Base-by-base conservation (phyloP, 1,139 yeast genomes). In the Suhomyces bribrorum region DNA sequence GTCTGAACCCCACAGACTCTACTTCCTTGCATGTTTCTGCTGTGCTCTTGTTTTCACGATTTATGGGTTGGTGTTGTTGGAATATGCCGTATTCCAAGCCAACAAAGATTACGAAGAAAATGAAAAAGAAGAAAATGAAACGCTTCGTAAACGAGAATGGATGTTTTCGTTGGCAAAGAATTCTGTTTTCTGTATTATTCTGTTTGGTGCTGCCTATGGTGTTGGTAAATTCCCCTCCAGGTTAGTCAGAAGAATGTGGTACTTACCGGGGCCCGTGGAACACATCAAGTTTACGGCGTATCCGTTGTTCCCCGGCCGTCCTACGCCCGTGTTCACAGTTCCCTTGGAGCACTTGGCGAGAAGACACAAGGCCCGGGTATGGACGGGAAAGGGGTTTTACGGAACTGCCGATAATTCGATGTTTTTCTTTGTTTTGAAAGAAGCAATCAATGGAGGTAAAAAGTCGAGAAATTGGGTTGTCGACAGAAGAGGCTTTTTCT, bases 341-440 rank as follows among this genome's bases (percentile, higher is more conserved):
- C 90, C 92, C 2, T 57, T 86, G 35, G 71, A 68, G 27, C 63
- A 70, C 35, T 51, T 86, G 36, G 63, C 66, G 14, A 72, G 90
- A 44, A 80, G 81, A 38, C 77, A 75, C 44, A 73, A 77, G 44
- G 73, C 88, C 7, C 76, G 85, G 49, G 81, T 86, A 2, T 87
- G 89, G 81, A 85, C 95, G 0, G 92, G 90, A 13, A 82, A 82
- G 46, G 96, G 96, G 2, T 83, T 85, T 54, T 87, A 87, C 57
- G 95, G 95, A 1, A 86, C 95, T 2, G 76, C 86, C 25, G 90
- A 86, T 58, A 77, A 81, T 32, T 73, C 86, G 5, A 73, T 86
- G 41, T 86, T 86, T 58, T 82, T 83, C 68, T 85, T 86, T 57
- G 77, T 84, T 30, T 62, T 87, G 45, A 80, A 77, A 57, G 92